Conservation (phyloP, 2,329 filamentous ascomycete genomes). For the Penicillium sp. region DNA sequence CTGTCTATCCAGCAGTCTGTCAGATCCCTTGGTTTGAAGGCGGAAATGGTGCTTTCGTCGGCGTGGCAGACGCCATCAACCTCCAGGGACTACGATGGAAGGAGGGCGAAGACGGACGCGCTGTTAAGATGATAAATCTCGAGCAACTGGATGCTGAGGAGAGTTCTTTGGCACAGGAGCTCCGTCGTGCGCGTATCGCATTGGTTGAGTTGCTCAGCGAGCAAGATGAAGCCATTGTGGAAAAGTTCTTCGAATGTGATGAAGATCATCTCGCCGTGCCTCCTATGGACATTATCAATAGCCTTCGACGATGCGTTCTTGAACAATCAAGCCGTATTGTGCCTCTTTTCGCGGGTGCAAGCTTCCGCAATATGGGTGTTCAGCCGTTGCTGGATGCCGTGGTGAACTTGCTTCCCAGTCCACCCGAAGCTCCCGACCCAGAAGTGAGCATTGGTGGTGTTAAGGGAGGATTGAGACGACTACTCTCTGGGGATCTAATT, state of each 20-base stretch:
- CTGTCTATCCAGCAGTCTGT: conserved; percentile 86
- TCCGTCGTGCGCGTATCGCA: conserved; percentile 75
- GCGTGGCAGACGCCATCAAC: conserved; percentile 82
- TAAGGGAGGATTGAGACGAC: conserved; percentile 60
- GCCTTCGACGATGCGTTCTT: conserved; percentile 74
- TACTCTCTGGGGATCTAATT: conserved; percentile 55
- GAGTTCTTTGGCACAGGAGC: conserved; percentile 64
- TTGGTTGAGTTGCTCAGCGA: conserved; percentile 86
- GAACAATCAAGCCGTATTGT: conserved; percentile 72
- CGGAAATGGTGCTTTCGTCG: conserved; percentile 74
- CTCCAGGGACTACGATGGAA: conserved; percentile 77
- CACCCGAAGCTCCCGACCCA: conserved; percentile 77
- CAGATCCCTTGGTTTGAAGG: conserved; percentile 93
- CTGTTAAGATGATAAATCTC: conserved; percentile 62
- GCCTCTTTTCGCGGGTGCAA: conserved; percentile 88
- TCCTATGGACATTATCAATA: conserved; percentile 69
- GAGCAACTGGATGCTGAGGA: conserved; percentile 60
- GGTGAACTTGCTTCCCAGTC: conserved; percentile 83
- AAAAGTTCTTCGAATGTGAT: conserved; percentile 78
- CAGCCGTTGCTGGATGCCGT: conserved; percentile 90
- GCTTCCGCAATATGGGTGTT: conserved; percentile 91
- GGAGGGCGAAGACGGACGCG: conserved; percentile 68
- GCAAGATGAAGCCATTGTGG: conserved; percentile 84
- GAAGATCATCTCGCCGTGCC: conserved; percentile 74
- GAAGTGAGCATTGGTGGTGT: conserved; percentile 71